Evolutionary conservation across 352 stramenopile genomes (phyloP).

Genomic region (Globisporangium acanthophoron): DNA sequence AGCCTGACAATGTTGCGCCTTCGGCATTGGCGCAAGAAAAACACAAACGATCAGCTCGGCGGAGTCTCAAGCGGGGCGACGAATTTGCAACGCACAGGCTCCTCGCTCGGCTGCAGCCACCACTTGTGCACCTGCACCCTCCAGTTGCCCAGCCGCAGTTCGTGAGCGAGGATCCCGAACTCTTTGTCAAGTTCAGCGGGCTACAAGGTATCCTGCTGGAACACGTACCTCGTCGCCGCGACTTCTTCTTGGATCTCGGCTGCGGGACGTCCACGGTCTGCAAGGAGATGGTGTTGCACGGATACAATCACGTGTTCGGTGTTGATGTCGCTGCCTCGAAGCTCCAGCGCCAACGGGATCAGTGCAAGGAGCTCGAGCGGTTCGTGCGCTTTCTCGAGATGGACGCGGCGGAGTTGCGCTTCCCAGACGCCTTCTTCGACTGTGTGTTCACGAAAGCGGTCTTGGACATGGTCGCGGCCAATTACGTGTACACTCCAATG

Average conservation of each 20-base stretch:
- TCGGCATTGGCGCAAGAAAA: neutral
- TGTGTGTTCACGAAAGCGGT: constrained; percentile 24
- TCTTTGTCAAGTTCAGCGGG: constrained; percentile 11
- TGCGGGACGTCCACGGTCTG: constrained; percentile 28
- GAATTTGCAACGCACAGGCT: neutral
- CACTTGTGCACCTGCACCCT: neutral
- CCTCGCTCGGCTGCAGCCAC: neutral
- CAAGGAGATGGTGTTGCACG: constrained; percentile 20
- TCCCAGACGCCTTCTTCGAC: constrained; percentile 21
- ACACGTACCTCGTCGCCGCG: constrained; percentile 3
- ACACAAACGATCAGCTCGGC: neutral
- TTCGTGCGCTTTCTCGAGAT: constrained; percentile 19
- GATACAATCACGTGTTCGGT: constrained; percentile 18
- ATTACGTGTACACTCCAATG: constrained; percentile 1
- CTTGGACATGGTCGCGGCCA: constrained; percentile 20
- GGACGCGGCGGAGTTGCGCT: constrained; percentile 10
- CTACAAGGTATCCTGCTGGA: constrained; percentile 4
- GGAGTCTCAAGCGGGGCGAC: neutral
- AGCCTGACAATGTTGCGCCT: neutral
- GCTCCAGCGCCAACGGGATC: constrained; percentile 16
- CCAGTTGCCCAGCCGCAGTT: neutral
- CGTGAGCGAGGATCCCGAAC: neutral
- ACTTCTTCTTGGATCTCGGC: constrained; percentile 21
- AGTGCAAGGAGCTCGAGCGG: constrained; percentile 6
- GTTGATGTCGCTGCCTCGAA: constrained; percentile 15